phyloP scores from a whole-genome alignment of 331 rosid genomes.

The Malus hybrid region DNA sequence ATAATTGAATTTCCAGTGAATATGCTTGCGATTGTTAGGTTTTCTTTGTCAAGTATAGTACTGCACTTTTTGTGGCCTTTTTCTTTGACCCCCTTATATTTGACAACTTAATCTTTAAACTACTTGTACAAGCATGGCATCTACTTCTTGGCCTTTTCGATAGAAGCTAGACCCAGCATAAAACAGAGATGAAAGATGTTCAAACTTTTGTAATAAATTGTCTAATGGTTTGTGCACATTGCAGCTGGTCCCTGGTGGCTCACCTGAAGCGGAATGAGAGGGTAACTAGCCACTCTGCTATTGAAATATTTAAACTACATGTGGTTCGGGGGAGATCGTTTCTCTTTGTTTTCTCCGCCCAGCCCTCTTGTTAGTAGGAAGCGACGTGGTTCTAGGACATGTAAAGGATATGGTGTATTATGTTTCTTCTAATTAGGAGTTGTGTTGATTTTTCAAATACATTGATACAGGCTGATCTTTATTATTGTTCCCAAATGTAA shows the following conservation, averaged over 20 bases:
- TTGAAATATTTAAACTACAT: neutral
- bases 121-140: neutral
- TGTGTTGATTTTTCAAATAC: neutral
- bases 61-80: neutral
- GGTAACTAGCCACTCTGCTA: neutral
- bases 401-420: neutral
- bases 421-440: neutral
- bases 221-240: conserved; percentile 9
- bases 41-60: neutral
- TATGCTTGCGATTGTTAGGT: neutral
- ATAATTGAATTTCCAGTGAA: neutral
- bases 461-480: neutral
- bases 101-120: neutral
- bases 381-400: conserved; percentile 21
- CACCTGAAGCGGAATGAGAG: conserved; percentile 78
- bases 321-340: conserved; percentile 15
- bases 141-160: neutral
- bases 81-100: neutral
- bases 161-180: neutral
- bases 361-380: conserved; percentile 12
- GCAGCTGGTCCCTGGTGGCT: conserved; percentile 96
- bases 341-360: conserved; percentile 4
- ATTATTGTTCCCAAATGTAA: neutral
- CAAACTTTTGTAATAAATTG: neutral
- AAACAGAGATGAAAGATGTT: neutral